Evolutionary conservation across 73 alveolate genomes (phyloP).

Genomic region (Paraurostyla sp.): DNA sequence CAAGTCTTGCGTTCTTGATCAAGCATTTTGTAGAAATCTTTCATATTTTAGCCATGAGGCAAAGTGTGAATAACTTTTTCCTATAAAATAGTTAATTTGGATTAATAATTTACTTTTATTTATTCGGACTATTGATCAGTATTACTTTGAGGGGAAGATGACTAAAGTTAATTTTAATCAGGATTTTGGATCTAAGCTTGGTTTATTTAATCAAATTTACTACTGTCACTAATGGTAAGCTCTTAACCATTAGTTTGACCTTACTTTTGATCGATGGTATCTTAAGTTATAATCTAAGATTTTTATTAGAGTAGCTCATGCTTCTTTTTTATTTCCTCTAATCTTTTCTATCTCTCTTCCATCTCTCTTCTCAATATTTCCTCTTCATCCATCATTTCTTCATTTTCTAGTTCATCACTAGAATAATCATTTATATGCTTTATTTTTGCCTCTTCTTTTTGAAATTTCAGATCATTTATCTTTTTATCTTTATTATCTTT

Average conservation of each 20-base stretch:
- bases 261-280: background rate
- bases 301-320: too few species aligned
- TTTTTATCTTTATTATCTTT: too few species aligned
- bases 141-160: background rate
- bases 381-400: conserved; percentile 35
- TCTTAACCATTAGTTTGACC: background rate
- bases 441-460: too few species aligned
- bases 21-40: conserved; percentile 31
- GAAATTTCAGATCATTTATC: too few species aligned
- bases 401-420: background rate
- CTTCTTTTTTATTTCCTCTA: background rate
- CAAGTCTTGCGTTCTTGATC: conserved; percentile 59
- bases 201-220: conserved; percentile 9
- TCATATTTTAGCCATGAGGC: background rate
- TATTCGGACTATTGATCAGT: background rate
- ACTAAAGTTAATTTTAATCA: background rate
- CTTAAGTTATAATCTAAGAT: too few species aligned
- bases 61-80: background rate
- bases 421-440: too few species aligned
- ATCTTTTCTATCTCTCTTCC: conserved; percentile 47
- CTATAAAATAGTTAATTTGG: background rate
- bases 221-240: background rate
- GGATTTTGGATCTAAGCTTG: background rate
- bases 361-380: conserved; percentile 20
- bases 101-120: background rate